These are phyloP conservation scores for Meyerozyma sp. DNA, from an alignment of 1,139 yeast genomes.

Conservation along the genomic window DNA sequence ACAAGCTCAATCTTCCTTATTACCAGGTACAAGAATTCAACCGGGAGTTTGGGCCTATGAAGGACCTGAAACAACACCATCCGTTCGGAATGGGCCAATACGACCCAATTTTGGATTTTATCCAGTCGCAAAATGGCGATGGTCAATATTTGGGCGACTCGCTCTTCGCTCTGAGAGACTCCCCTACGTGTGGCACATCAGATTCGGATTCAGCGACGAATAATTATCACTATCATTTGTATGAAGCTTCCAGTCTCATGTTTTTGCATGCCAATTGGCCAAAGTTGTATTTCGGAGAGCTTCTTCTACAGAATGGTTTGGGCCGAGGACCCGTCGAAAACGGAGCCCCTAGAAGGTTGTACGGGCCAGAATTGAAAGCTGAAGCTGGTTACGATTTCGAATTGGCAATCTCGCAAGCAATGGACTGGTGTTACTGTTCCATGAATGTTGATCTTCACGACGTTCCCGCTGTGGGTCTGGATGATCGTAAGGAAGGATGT, in stretches of 20 bases:
- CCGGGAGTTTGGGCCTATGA: slow-evolving; percentile 31
- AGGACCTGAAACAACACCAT: slow-evolving; percentile 18
- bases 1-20: slow-evolving; percentile 41
- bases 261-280: slow-evolving; percentile 40
- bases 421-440: slow-evolving; percentile 26
- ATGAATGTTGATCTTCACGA: slow-evolving; percentile 15
- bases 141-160: slow-evolving; percentile 9
- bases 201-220: slow-evolving; percentile 14
- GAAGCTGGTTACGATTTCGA: slow-evolving; percentile 29
- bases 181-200: slow-evolving; percentile 19
- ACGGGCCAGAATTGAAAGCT: slow-evolving; percentile 19
- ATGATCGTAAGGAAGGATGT: slow-evolving; percentile 21
- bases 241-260: slow-evolving; percentile 23
- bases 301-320: slow-evolving; percentile 19
- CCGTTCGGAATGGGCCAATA: slow-evolving; percentile 35
- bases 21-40: slow-evolving; percentile 47
- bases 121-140: slow-evolving; percentile 15
- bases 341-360: slow-evolving; percentile 23
- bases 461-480: slow-evolving; percentile 17
- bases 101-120: slow-evolving; percentile 30
- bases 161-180: slow-evolving; percentile 6
- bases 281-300: slow-evolving; percentile 19
- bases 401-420: slow-evolving; percentile 18
- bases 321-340: slow-evolving; percentile 24
- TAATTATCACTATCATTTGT: slow-evolving; percentile 27